These are phyloP conservation scores for Penicillium sp. DNA, from an alignment of 2,329 filamentous ascomycete genomes.

Conservation along the genomic window DNA sequence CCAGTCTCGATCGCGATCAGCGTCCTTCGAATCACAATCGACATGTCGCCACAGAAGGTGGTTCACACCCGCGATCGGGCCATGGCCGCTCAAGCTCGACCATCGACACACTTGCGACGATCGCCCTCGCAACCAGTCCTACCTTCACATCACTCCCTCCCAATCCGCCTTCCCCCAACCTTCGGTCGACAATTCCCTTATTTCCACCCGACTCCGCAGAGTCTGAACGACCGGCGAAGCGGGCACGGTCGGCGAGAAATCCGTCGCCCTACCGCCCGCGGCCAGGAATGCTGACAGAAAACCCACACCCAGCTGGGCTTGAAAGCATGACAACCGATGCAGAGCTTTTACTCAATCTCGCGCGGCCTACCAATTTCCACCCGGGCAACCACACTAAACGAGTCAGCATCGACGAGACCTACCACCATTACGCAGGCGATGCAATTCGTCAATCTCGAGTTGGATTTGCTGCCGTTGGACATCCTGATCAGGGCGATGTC, in stretches of 20 bases:
- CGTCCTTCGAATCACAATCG: conserved; percentile 21
- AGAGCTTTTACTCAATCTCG: conserved; percentile 48
- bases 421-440: conserved; percentile 23
- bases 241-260: conserved; percentile 58
- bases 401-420: conserved; percentile 35
- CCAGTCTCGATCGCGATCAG: conserved; percentile 26
- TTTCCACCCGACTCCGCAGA: conserved; percentile 32
- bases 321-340: conserved; percentile 49
- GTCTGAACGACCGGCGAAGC: conserved; percentile 55
- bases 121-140: conserved; percentile 50
- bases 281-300: conserved; percentile 25
- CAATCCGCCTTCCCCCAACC: conserved; percentile 30
- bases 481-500: conserved; percentile 16
- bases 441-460: conserved; percentile 23
- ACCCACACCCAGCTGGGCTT: conserved; percentile 32
- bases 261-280: conserved; percentile 42
- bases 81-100: conserved; percentile 48
- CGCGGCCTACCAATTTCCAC: conserved; percentile 39
- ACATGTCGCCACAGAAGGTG: conserved; percentile 21
- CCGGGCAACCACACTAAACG: conserved; percentile 28
- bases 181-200: conserved; percentile 24
- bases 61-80: conserved; percentile 31
- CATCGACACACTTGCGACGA: conserved; percentile 51
- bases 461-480: conserved; percentile 18
- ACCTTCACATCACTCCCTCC: conserved; percentile 40